phyloP scores from a whole-genome alignment of 2,329 filamentous ascomycete species.

The Penicillium sp. region DNA sequence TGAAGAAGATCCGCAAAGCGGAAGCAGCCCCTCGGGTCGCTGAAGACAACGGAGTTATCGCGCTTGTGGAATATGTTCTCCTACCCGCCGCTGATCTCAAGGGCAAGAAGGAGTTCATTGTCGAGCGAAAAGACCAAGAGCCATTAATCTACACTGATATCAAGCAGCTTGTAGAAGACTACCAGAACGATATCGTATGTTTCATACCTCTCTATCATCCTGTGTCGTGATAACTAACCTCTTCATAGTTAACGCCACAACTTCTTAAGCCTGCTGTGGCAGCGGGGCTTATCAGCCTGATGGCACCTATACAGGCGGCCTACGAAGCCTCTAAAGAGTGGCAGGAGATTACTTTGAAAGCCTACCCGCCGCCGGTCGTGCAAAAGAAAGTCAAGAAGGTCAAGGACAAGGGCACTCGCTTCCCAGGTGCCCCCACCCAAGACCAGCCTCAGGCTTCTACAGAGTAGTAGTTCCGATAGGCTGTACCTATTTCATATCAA shows the following conservation, averaged over 20 bases:
- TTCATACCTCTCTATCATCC: background rate
- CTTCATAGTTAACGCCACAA: slow-evolving; percentile 71
- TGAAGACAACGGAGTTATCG: slow-evolving; percentile 82
- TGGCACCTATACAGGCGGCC: slow-evolving; percentile 73
- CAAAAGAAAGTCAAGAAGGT: slow-evolving; percentile 71
- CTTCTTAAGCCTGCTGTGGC: slow-evolving; percentile 81
- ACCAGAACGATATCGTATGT: slow-evolving; percentile 71
- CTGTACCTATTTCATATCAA: background rate
- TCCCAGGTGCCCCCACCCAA: slow-evolving; percentile 30
- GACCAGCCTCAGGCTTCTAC: slow-evolving; percentile 6
- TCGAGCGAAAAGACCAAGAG: slow-evolving; percentile 67
- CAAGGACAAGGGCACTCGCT: slow-evolving; percentile 71
- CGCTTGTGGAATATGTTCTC: slow-evolving; percentile 83
- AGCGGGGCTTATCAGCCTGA: slow-evolving; percentile 68
- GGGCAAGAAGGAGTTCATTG: slow-evolving; percentile 63
- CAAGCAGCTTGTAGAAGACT: slow-evolving; percentile 74
- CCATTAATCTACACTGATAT: slow-evolving; percentile 78
- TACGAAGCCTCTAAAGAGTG: slow-evolving; percentile 73
- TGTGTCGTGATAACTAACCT: slow-evolving; percentile 5
- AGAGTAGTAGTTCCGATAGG: background rate
- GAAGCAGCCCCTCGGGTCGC: slow-evolving; percentile 71
- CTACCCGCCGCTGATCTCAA: slow-evolving; percentile 60
- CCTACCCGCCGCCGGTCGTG: slow-evolving; percentile 69
- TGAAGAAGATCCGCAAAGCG: slow-evolving; percentile 84
- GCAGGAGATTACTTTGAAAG: slow-evolving; percentile 73